Conservation (phyloP, 495 filamentous ascomycete species). For the Annulohypoxylon stygium region DNA sequence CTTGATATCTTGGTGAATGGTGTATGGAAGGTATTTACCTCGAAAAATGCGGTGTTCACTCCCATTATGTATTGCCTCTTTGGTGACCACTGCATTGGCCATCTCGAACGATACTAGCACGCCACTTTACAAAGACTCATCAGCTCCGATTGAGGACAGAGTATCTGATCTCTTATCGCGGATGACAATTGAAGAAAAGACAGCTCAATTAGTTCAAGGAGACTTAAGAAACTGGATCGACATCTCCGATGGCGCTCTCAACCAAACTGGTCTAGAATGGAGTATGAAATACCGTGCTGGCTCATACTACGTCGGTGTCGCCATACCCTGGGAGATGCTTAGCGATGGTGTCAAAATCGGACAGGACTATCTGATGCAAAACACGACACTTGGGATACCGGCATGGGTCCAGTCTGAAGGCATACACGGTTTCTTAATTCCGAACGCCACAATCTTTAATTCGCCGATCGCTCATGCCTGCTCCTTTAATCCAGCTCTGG, state of each 20-base stretch:
- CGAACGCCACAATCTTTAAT: conserved; percentile 81
- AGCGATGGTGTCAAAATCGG: conserved; percentile 69
- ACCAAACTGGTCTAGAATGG: conserved; percentile 71
- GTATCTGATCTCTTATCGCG: conserved; percentile 73
- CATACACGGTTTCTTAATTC: conserved; percentile 77
- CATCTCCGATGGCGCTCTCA: conserved; percentile 68
- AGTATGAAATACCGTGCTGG: conserved; percentile 74
- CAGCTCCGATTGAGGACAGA: conserved; percentile 69
- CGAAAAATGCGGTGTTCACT: conserved; percentile 22
- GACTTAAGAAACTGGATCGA: conserved; percentile 81
- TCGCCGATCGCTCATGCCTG: conserved; percentile 77
- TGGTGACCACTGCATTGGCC: conserved; percentile 18
- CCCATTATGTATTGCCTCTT: conserved; percentile 14
- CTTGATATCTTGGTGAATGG: conserved; percentile 1
- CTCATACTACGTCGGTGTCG: conserved; percentile 77
- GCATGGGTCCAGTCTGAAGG: conserved; percentile 78
- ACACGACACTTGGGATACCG: conserved; percentile 75
- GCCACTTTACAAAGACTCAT: conserved; percentile 71
- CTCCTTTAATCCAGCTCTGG: conserved; percentile 70
- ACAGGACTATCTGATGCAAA: conserved; percentile 73
- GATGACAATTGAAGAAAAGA: conserved; percentile 80
- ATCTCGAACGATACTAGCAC: conserved; percentile 20
- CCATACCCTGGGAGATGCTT: conserved; percentile 72
- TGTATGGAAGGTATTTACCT: background rate
- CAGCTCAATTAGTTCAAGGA: conserved; percentile 74